A percentile compares a stretch with the other conserved stretches of the same genome.
These are phyloP conservation scores for Acanthamoeba lenticulata DNA, from an alignment of 208 protist genomes.

Conservation along the genomic window DNA sequence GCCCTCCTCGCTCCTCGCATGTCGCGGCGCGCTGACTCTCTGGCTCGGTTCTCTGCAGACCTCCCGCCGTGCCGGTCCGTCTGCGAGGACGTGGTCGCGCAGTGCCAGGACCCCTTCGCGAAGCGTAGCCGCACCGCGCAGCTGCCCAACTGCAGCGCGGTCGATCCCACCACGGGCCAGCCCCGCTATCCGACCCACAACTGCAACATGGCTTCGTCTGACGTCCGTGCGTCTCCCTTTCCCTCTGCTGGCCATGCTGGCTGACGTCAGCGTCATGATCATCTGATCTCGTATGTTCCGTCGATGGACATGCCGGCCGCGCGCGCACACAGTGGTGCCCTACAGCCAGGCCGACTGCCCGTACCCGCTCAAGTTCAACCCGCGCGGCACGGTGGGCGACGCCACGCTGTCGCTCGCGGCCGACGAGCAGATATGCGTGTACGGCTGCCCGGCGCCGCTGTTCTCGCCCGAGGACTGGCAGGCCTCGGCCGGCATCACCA, in stretches of 20 bases:
- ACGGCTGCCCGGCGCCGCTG: neutral
- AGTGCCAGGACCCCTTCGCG: neutral
- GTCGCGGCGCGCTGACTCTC: neutral
- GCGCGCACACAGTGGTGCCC: neutral
- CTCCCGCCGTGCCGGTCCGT: neutral
- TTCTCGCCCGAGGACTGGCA: neutral
- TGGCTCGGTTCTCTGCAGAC: too few relatives aligned
- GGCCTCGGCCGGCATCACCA: neutral
- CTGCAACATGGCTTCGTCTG: neutral
- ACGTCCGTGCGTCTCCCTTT: neutral
- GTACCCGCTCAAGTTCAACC: constrained; percentile 42
- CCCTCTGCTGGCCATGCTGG: neutral
- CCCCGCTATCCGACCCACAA: neutral
- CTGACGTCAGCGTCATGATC: neutral
- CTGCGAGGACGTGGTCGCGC: neutral
- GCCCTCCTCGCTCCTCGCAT: neutral
- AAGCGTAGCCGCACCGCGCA: neutral
- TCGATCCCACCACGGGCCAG: too few relatives aligned
- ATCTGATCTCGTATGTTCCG: too few relatives aligned
- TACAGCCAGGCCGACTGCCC: constrained; percentile 27
- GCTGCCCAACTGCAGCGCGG: neutral
- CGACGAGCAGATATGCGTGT: constrained; percentile 5
- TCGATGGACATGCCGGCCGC: too few relatives aligned
- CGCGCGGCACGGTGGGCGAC: neutral
- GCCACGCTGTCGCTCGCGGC: neutral